Evolutionary conservation across 805 yeast genomes (phyloP), one percentile per base, ranked within the genome.

Genomic region (Monosporozyma siamensis): DNA sequence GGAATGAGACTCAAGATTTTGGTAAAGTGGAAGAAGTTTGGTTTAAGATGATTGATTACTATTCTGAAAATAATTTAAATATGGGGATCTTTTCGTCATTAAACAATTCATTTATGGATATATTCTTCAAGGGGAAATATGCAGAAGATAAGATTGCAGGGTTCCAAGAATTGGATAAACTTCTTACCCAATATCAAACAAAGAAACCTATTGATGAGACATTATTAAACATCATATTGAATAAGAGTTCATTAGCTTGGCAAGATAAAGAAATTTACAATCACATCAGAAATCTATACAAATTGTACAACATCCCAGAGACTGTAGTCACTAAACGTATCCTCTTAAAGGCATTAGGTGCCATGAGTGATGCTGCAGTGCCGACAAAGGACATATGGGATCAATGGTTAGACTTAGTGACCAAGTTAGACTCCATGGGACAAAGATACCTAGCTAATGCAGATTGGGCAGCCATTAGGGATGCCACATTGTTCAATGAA

Each of bases 381-480:
- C 66, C 74, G 29, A 58, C 71, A 25, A 63, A 62, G 10, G 79
- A 74, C 43, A 78, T 84, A 47, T 59, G 75, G 47, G 48, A 56
- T n/a, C 67, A 65, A 46, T 80, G 85, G 85, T 62, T 67, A 45
- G 70, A 71, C 35, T 59, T 72, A 26, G 56, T 78, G 23, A 37
- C 44, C 25, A 69, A 74, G 49, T 75, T 77, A 45, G 72, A 70
- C 20, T 56, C 58, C 30, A 68, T 67, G 41, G 75, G 76, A 7
- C 74, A 72, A 60, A 61, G 57, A 20, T 80, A 77, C 57, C 77
- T 82, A 51, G 86, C 88, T 4, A 77, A 76, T 58, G 89, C 89
- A 9, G 88, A 82, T 62, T 82, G 88, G 88, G 79, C 84, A 21
- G 81, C 88, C 2, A 59, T 82, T 42, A 75, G 88, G 65, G 86